phyloP scores from a whole-genome alignment of 2,329 filamentous ascomycete species.

The Tolypocladium album region DNA sequence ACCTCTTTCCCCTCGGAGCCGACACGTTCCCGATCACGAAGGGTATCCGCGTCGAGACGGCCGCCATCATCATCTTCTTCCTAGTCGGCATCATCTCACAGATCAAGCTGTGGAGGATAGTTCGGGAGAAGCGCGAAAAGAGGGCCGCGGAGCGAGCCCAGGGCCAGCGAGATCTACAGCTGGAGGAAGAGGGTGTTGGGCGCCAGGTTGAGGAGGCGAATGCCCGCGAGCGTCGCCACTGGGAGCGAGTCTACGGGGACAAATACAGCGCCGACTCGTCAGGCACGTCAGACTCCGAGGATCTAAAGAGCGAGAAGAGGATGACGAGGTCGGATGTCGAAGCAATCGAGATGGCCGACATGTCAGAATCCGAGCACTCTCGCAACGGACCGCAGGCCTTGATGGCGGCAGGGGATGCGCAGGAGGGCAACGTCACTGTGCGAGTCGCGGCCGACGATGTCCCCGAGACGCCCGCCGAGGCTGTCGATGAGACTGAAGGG shows the following conservation, averaged over 20 bases:
- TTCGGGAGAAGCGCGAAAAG: conserved; percentile 50
- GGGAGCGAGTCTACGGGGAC: conserved; percentile 70
- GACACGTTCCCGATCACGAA: conserved; percentile 76
- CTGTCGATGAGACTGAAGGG: conserved; percentile 18
- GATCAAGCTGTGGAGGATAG: conserved; percentile 73
- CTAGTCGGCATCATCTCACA: conserved; percentile 74
- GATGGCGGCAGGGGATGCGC: conserved; percentile 28
- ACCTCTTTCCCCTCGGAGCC: conserved; percentile 68
- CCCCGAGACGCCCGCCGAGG: conserved; percentile 12
- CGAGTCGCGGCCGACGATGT: conserved; percentile 40
- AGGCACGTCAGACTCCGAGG: conserved; percentile 40
- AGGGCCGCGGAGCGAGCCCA: conserved; percentile 39
- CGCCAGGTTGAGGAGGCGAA: conserved; percentile 53
- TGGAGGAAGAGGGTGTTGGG: conserved; percentile 61
- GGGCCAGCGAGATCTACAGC: conserved; percentile 42
- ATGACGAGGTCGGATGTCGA: conserved; percentile 24
- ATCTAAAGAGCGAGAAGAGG: conserved; percentile 35
- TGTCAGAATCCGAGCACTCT: conserved; percentile 22
- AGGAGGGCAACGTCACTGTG: conserved; percentile 39
- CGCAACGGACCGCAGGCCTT: conserved; percentile 24
- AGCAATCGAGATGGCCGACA: conserved; percentile 47
- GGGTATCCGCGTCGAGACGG: conserved; percentile 77
- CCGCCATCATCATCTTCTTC: conserved; percentile 63
- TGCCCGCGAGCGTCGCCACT: conserved; percentile 51
- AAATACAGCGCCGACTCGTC: conserved; percentile 31